Percentiles rank a stretch among this genome's conserved stretches.
Evolutionary conservation across 129 eudicot species (phyloP).

Genomic region (Tagetes erecta): DNA sequence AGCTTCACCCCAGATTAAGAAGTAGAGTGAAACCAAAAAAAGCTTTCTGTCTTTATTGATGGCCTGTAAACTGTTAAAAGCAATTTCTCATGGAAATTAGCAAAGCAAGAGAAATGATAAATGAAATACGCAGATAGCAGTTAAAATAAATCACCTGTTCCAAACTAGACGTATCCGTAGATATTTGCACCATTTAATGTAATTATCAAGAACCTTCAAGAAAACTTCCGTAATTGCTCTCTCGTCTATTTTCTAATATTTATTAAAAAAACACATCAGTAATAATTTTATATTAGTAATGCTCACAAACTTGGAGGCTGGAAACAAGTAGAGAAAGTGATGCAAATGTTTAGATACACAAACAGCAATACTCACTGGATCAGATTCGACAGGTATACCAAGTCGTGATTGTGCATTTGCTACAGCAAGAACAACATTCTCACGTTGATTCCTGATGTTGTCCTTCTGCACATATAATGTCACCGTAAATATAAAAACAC

Average conservation of each 20-base stretch:
- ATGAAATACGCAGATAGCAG: slow-evolving; percentile 18
- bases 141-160: slow-evolving; percentile 60
- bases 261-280: slow-evolving; percentile 13
- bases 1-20: slow-evolving; percentile 98
- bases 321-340: slow-evolving; percentile 1
- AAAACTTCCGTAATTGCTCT: slow-evolving; percentile 81
- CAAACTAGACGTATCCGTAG: slow-evolving; percentile 75
- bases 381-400: slow-evolving; percentile 69
- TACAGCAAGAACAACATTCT: slow-evolving; percentile 71
- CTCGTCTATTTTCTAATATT: slow-evolving; percentile 81
- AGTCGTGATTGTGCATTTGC: slow-evolving; percentile 96
- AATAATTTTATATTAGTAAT: slow-evolving; percentile 10
- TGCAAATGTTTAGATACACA: slow-evolving; percentile 1
- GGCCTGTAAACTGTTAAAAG: slow-evolving; percentile 73
- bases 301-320: neutral
- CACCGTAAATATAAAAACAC: neutral
- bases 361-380: slow-evolving; percentile 69
- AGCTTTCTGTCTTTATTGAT: slow-evolving; percentile 87
- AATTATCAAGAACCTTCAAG: slow-evolving; percentile 90
- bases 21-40: slow-evolving; percentile 79
- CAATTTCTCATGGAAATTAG: slow-evolving; percentile 22
- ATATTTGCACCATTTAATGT: slow-evolving; percentile 96
- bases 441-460: slow-evolving; percentile 94
- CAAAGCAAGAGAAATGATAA: slow-evolving; percentile 11
- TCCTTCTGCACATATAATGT: slow-evolving; percentile 64